A percentile compares a stretch with the other conserved stretches of the same genome.
phyloP scores from a whole-genome alignment of 331 rosid genomes.

The Quercus lobata region DNA sequence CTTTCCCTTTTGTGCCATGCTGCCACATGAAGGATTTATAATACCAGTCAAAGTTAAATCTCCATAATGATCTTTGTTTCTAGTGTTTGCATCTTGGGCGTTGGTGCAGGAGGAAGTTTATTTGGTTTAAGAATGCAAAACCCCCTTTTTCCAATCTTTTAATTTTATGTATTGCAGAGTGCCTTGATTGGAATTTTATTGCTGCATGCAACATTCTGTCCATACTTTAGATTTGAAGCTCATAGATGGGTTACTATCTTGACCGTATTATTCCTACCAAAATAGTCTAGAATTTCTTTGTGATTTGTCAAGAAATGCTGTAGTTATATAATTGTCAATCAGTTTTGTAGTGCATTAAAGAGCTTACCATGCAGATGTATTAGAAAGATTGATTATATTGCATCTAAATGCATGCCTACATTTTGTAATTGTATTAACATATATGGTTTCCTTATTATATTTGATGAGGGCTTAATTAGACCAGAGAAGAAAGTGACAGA shows the following conservation, averaged over 20 bases:
- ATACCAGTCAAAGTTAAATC: too few species aligned
- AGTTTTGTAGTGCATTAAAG: not conserved
- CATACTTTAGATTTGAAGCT: not conserved
- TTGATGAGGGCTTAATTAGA: not conserved
- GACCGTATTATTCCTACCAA: not conserved
- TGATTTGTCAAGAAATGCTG: not conserved
- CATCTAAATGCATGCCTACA: not conserved
- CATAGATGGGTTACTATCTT: not conserved
- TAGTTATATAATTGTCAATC: not conserved
- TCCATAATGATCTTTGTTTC: too few species aligned
- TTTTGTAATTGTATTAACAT: not conserved
- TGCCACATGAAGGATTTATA: too few species aligned
- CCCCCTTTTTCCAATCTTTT: not conserved
- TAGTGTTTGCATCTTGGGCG: not conserved
- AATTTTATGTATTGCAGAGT: not conserved
- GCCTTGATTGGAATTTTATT: not conserved
- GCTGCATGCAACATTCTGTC: not conserved
- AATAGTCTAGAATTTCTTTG: not conserved
- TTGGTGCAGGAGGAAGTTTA: not conserved
- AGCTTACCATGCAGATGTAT: not conserved
- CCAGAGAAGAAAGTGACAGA: conserved; percentile 16
- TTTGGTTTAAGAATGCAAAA: not conserved
- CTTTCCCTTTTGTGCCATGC: not conserved
- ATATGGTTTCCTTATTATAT: not conserved
- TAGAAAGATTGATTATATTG: not conserved